These are phyloP conservation scores for Tulasnella sp. DNA, from an alignment of 768 basidiomycete species.

Conservation along the genomic window DNA sequence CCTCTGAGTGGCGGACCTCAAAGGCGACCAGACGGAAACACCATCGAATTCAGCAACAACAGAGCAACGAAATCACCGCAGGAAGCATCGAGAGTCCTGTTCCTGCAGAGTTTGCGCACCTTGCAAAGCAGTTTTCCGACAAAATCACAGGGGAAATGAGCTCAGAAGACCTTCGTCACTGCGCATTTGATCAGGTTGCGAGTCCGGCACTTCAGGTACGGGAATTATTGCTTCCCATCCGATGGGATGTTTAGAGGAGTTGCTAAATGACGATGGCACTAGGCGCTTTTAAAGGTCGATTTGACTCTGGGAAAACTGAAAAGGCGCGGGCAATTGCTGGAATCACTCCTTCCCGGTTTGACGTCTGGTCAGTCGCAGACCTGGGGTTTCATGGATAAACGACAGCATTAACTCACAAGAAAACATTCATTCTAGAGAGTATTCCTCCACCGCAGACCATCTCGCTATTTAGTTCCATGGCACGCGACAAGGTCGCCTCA, in stretches of 20 bases:
- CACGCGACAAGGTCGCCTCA: slow-evolving; percentile 72
- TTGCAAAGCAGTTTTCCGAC: slow-evolving; percentile 43
- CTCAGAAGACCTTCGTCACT: slow-evolving; percentile 66
- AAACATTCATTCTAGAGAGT: not conserved
- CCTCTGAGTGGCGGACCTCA: slow-evolving; percentile 30
- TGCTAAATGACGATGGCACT: not conserved
- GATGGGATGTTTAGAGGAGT: not conserved
- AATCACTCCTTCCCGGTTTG: slow-evolving; percentile 61
- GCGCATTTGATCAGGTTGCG: slow-evolving; percentile 69
- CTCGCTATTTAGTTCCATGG: slow-evolving; percentile 31
- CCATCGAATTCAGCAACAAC: slow-evolving; percentile 29
- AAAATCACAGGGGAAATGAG: slow-evolving; percentile 45
- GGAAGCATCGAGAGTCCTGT: slow-evolving; percentile 33
- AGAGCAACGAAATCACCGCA: not conserved
- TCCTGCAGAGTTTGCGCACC: slow-evolving; percentile 45
- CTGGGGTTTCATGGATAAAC: not conserved
- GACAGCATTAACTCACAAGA: not conserved
- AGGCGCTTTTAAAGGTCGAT: slow-evolving; percentile 83
- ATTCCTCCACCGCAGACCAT: not conserved
- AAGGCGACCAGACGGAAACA: slow-evolving; percentile 33
- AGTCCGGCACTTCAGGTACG: slow-evolving; percentile 67
- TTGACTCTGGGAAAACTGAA: slow-evolving; percentile 54
- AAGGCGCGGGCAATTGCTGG: slow-evolving; percentile 65
- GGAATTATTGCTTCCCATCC: not conserved
- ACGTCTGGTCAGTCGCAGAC: slow-evolving; percentile 29